Base-by-base conservation (phyloP, 352 stramenopile species). In the Peronospora belbahrii region DNA sequence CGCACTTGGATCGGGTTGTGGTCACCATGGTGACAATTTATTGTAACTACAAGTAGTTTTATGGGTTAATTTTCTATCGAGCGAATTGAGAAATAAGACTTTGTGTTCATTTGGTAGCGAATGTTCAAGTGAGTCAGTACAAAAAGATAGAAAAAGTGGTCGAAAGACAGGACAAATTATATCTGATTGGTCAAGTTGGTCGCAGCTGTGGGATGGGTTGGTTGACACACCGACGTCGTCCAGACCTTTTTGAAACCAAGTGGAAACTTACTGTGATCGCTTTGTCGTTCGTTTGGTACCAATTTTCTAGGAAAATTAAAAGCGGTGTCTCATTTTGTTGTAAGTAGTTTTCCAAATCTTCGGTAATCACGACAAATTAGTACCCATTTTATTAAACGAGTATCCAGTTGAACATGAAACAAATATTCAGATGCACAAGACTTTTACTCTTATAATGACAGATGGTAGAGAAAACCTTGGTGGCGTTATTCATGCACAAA, bases 1-100 rank as follows among this genome's bases (percentile, higher is more conserved):
- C 30, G 37, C 53, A 54, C 49, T 68, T 70, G 36, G 50, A 37
- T 50, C 38, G 52, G 17, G 51, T 45, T 7, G 18, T 28, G 35
- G 32, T 48, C 14, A 33, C 44, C 63, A 63, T 68, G 34, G 44
- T 33, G 23, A 27, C 13, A n/a, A n/a, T n/a, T n/a, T n/a, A n/a
- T n/a, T n/a, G n/a, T n/a, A n/a, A n/a, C n/a, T n/a, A n/a, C n/a
- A n/a, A n/a, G n/a, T n/a, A n/a, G n/a, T n/a, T n/a, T n/a, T n/a
- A n/a, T n/a, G n/a, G n/a, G n/a, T n/a, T n/a, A n/a, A n/a, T n/a
- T n/a, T n/a, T n/a, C n/a, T 17, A 42, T 15, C 24, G 7, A 13
- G 47, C 3, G 18, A 33, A 58, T 56, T 54, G 48, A 38, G 44
- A 39, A 61, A 56, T 67, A 47, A 62, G 45, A 15, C 46, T 32